A percentile compares a stretch with the other conserved stretches of the same genome.
These are phyloP conservation scores for Tuber brumale DNA, from an alignment of 495 filamentous ascomycete genomes.

Conservation along the genomic window DNA sequence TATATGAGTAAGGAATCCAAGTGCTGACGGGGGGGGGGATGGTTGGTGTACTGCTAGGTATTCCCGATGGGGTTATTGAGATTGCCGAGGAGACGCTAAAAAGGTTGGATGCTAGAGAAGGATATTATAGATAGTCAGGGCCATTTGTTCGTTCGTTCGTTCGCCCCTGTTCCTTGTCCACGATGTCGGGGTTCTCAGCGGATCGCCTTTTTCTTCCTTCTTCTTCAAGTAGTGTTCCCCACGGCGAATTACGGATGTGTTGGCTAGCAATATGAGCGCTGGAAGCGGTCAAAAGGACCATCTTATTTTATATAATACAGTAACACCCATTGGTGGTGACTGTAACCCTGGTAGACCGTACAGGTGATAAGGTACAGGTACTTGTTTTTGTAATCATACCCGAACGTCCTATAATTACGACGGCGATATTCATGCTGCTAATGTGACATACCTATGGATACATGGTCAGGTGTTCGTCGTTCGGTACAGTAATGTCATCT, in stretches of 20 bases:
- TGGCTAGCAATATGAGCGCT: neutral
- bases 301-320: neutral
- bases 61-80: slow-evolving; percentile 25
- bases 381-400: neutral
- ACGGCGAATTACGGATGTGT: neutral
- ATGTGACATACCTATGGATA: neutral
- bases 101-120: neutral
- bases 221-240: neutral
- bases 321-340: neutral
- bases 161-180: neutral
- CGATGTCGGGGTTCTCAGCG: neutral
- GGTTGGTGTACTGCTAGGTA: slow-evolving; percentile 9
- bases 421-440: neutral
- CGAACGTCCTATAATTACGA: neutral
- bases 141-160: neutral
- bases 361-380: neutral
- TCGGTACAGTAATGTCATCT: neutral
- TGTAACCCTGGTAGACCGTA: neutral
- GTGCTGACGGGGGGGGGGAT: neutral
- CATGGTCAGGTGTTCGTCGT: neutral
- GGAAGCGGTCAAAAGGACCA: neutral
- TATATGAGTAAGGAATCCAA: neutral
- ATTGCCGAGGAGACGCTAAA: slow-evolving; percentile 22
- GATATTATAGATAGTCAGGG: neutral
- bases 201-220: neutral